Base-by-base conservation (phyloP, 2,329 filamentous ascomycete species). In the Penicillium paneum region DNA sequence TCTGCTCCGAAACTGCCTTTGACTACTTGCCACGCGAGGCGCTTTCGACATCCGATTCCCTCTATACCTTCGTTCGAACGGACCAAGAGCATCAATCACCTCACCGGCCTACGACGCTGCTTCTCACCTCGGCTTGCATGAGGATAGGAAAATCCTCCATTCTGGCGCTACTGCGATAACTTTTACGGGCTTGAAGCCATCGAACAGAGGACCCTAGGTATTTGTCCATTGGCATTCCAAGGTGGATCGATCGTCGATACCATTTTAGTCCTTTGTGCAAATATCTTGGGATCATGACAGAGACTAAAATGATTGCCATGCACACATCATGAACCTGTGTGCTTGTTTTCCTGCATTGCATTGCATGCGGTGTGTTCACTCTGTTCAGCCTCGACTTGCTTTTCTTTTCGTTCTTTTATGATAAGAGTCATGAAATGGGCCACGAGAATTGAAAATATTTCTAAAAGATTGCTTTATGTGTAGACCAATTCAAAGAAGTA, bases 381-480 rank as follows among this genome's bases (percentile, higher is more conserved):
- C 65, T 71, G 66, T 60, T 59, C 61, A 61, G 62, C 59, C 54
- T 62, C 55, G 29, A 58, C 51, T 61, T 64, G 57, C 57, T 64
- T 63, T 65, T 54, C 54, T 61, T 64, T 63, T 60, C 57, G 58
- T 64, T 64, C 56, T 60, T 64, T 63, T 58, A 66, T 69, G 64
- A 70, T 71, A 70, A 70, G 62, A 71, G 51, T 65, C 57, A 69
- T 65, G 66, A 67, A 61, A 56, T 64, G 59, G 63, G 64, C 66
- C 62, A 70, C 59, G 65, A 67, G 51, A 71, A 69, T 66, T 61
- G 54, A 67, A 69, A 67, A 64, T 60, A 52, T 52, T 31, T 24
- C 39, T 38, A 15, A 13, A 34, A 34, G 12, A 50, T 21, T 40
- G 3, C 11, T 36, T 11, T 29, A 11, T 8, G 19, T n/a, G 46